Evolutionary conservation across 345 rosid genomes (phyloP), one percentile per base, ranked within the genome.

Genomic region (Microcos paniculata): DNA sequence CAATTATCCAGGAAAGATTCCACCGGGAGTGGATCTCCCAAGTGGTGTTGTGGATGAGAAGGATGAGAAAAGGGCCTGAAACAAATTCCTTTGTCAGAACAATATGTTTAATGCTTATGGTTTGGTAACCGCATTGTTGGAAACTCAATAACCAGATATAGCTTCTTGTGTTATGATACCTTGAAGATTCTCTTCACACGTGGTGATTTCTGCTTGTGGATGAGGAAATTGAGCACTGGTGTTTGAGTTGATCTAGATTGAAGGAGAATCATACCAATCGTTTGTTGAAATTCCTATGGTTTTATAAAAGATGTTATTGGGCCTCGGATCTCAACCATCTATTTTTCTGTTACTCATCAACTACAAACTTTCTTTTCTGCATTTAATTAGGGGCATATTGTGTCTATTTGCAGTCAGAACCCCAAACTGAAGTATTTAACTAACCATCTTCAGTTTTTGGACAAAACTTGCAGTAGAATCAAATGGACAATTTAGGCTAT

Each of bases 1-100:
- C 9, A 85, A 94, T 76, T 94, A 90, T 82, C 93, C 97, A 1
- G 98, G 98, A 80, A 92, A 84, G 86, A 83, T 91, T 65, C 98
- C 98, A 52, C 33, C 84, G 5, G 92, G 91, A 26, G 81, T 67
- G 56, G 90, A 90, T 81, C 73, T 70, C 57, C 90, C 93, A 26
- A 88, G 92, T 21, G 85, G 78, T 81, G 83, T 33, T 19, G 81
- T 61, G 0, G 82, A 71, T 72, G 80, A 69, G 61, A 80, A 77
- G 53, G 70, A 59, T 46, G 52, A 81, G 79, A 79, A 83, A 40
- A 84, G 79, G 43, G 3, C 38, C 57, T 23, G 57, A 43, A 70
- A 8, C 76, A n/a, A 76, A 76, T 75, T 81, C 62, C 43, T 68
- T 23, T 43, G 18, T 63, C 61, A 43, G 35, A 77, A 67, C 55